Percentiles rank a stretch among this genome's conserved stretches.
phyloP scores from a whole-genome alignment of 2,329 filamentous ascomycete genomes.

The Diaporthe humulicola region DNA sequence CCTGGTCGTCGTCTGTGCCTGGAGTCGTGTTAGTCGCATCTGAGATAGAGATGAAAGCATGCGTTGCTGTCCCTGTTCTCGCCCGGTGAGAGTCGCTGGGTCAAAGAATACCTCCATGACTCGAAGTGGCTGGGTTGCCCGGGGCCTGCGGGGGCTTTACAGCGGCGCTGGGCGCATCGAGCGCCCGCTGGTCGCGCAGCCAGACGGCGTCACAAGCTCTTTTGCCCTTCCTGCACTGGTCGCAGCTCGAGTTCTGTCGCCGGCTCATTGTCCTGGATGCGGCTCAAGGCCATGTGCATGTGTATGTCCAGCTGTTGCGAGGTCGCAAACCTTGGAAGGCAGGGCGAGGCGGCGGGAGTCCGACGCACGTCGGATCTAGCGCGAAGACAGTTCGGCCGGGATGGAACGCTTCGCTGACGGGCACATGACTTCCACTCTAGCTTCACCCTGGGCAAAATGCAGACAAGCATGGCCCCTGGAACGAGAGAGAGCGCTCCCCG shows the following conservation, averaged over 20 bases:
- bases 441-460: neutral
- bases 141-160: constrained; percentile 21
- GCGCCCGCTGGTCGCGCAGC: constrained; percentile 35
- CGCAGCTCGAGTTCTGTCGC: constrained; percentile 40
- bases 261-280: constrained; percentile 35
- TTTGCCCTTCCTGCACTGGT: constrained; percentile 41
- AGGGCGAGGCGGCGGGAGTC: constrained; percentile 13
- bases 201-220: constrained; percentile 40
- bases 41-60: neutral
- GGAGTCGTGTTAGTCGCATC: constrained; percentile 25
- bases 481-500: neutral
- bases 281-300: constrained; percentile 7
- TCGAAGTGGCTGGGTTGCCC: constrained; percentile 21
- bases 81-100: neutral
- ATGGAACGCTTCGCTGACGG: constrained; percentile 25
- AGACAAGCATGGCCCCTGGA: constrained; percentile 26
- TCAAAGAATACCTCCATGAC: constrained; percentile 37
- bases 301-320: constrained; percentile 2
- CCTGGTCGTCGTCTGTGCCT: constrained; percentile 34
- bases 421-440: constrained; percentile 23
- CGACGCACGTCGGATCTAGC: constrained; percentile 28
- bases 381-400: constrained; percentile 18
- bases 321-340: constrained; percentile 5
- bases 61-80: neutral
- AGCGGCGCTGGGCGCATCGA: neutral